phyloP scores from a whole-genome alignment of 208 protist genomes.

The Crithidia expoeki region DNA sequence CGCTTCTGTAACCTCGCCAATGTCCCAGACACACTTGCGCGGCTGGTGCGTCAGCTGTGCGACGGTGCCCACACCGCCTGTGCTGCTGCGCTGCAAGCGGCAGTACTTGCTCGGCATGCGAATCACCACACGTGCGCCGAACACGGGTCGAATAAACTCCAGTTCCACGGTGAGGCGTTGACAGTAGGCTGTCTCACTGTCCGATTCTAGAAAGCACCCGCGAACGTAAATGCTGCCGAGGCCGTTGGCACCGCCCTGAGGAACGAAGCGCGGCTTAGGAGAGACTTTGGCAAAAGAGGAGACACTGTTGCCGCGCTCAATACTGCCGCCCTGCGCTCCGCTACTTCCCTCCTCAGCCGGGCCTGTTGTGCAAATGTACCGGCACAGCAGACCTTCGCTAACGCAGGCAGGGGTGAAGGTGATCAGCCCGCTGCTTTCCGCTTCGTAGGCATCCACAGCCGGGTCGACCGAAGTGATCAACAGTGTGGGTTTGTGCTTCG shows the following conservation, averaged over 20 bases:
- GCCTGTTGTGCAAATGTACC: constrained; percentile 23
- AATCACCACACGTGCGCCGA: constrained; percentile 43
- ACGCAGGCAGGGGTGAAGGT: constrained; percentile 37
- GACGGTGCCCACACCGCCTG: constrained; percentile 48
- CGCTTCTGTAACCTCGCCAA: constrained; percentile 45
- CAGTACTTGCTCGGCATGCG: constrained; percentile 62
- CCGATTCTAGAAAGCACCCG: constrained; percentile 29
- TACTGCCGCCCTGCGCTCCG: not conserved
- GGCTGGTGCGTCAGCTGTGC: constrained; percentile 36
- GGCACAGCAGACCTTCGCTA: constrained; percentile 27
- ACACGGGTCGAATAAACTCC: constrained; percentile 37
- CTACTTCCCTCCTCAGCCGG: not conserved
- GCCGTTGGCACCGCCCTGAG: constrained; percentile 12
- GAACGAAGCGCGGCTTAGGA: not conserved
- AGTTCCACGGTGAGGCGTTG: constrained; percentile 35
- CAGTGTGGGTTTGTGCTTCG: constrained; percentile 25
- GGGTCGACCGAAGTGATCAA: constrained; percentile 29
- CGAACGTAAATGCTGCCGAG: constrained; percentile 28
- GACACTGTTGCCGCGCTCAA: not conserved
- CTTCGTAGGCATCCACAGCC: constrained; percentile 34
- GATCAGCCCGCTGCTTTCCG: constrained; percentile 26
- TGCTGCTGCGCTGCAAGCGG: constrained; percentile 48
- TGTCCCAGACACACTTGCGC: constrained; percentile 63
- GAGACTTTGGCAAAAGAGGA: not conserved
- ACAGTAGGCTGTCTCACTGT: constrained; percentile 30